A percentile compares a stretch with the other conserved stretches of the same genome.
These are phyloP conservation scores for Dentiscutata heterogama DNA, from an alignment of 371 early-diverging fungal species.

Conservation along the genomic window DNA sequence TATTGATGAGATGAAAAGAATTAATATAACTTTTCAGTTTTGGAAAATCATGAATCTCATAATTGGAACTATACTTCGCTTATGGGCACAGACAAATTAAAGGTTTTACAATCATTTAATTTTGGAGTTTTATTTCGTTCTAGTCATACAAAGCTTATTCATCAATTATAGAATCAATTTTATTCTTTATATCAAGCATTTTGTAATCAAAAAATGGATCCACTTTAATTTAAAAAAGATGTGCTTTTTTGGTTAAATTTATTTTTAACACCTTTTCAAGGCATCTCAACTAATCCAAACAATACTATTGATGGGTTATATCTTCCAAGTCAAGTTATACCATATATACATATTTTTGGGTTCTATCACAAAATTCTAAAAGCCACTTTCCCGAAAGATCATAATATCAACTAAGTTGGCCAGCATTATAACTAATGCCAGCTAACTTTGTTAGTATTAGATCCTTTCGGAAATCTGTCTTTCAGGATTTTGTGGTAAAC, in stretches of 20 bases:
- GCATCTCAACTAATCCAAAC: neutral
- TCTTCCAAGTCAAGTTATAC: neutral
- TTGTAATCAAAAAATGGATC: constrained; percentile 6
- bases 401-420: too few species aligned
- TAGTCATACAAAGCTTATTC: neutral
- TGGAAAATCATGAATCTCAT: neutral
- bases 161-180: neutral
- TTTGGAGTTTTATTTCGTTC: neutral
- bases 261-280: neutral
- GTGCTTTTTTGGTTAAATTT: neutral
- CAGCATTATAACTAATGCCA: too few species aligned
- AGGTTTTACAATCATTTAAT: constrained; percentile 19
- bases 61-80: neutral
- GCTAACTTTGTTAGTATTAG: too few species aligned
- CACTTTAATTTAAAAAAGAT: neutral
- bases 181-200: constrained; percentile 1
- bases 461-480: too few species aligned
- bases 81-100: neutral
- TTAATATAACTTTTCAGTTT: neutral
- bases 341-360: constrained; percentile 4
- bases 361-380: too few species aligned
- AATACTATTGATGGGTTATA: neutral
- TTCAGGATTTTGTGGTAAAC: too few species aligned
- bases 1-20: neutral
- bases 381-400: too few species aligned